Evolutionary conservation across 805 yeast species (phyloP), one percentile per base, ranked within the genome.

Genomic region (Limtongia smithiae): DNA sequence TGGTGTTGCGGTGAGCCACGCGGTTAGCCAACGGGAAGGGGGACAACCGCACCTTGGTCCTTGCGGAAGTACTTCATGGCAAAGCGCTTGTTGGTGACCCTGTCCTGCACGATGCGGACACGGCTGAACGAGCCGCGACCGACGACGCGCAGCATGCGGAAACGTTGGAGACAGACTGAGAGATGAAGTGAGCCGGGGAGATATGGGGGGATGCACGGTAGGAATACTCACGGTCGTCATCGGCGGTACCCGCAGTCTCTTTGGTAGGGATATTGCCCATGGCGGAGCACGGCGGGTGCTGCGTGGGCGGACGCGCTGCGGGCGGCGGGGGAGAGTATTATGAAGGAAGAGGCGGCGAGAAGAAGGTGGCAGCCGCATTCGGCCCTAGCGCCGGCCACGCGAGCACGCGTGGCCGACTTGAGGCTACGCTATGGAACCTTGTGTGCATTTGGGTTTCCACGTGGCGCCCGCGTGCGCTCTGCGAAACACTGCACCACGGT

Each of bases 41-140:
- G 8, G 11, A 22, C 11, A 15, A 6, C 5, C 14, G 6, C 22
- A 46, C 60, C 32, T 17, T 58, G 54, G 2, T 46, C 44, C 37
- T 62, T 63, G 22, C 59, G 58, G 44, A 62, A 54, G 50, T 62
- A 62, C 44, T 63, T 63, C 22, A 63, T 49, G 3, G 67, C 67
- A 41, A 50, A 62, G 30, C 38, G 47, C 24, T 36, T 37, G 31
- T 44, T 46, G n/a, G 58, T 53, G 8, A 28, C 37, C 24, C 46
- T 45, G 37, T 56, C 58, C 37, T 56, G 50, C 14, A 62, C 66
- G 18, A 62, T 76, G 54, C 94, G 71, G 18, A 88, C 95, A 41
- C 84, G 85, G 25, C 96, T 95, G 71, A 83, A 88, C 0, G 94
- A 78, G 24, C 96, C 96, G 41, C 83, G 75, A 12, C 95, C 95